Conservation (phyloP, 495 filamentous ascomycete genomes). For the Xylona heveae region DNA sequence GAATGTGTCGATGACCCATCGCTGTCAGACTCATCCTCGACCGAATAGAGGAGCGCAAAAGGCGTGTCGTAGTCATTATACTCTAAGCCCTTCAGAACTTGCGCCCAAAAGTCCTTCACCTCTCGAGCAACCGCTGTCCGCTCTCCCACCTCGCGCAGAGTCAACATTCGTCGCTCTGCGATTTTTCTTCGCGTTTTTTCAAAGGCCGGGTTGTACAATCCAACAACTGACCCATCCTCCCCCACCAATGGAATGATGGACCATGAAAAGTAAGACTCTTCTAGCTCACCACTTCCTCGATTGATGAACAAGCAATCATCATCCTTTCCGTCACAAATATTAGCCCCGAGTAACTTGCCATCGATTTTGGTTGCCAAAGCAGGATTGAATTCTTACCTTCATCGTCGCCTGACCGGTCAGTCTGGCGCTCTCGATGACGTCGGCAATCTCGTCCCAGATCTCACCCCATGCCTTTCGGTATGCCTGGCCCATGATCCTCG, state of each 20-base stretch:
- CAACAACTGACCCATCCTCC: slow-evolving; percentile 34
- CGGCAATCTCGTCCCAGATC: slow-evolving; percentile 41
- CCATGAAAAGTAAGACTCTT: slow-evolving; percentile 54
- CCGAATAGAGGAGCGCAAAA: slow-evolving; percentile 42
- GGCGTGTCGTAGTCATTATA: slow-evolving; percentile 41
- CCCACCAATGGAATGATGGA: slow-evolving; percentile 45
- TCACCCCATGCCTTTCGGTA: slow-evolving; percentile 44
- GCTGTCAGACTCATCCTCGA: slow-evolving; percentile 34
- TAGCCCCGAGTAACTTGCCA: too few relatives aligned
- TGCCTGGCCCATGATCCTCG: slow-evolving; percentile 39
- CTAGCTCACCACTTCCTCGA: slow-evolving; percentile 34
- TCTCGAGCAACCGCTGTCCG: slow-evolving; percentile 43
- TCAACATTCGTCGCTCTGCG: slow-evolving; percentile 42
- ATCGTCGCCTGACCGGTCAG: slow-evolving; percentile 43
- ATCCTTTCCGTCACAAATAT: slow-evolving; percentile 14
- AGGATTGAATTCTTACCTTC: slow-evolving; percentile 24
- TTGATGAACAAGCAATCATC: slow-evolving; percentile 45
- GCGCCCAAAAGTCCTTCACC: slow-evolving; percentile 37
- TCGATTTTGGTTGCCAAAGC: too few relatives aligned
- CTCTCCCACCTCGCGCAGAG: slow-evolving; percentile 46
- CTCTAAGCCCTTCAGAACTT: slow-evolving; percentile 31
- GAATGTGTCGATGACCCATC: slow-evolving; percentile 40
- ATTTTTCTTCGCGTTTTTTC: slow-evolving; percentile 45
- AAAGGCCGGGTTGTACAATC: slow-evolving; percentile 47
- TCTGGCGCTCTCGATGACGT: slow-evolving; percentile 33